Evolutionary conservation across 441 rosid genomes (phyloP), one percentile per base, ranked within the genome.

Genomic region (Croton setiger): DNA sequence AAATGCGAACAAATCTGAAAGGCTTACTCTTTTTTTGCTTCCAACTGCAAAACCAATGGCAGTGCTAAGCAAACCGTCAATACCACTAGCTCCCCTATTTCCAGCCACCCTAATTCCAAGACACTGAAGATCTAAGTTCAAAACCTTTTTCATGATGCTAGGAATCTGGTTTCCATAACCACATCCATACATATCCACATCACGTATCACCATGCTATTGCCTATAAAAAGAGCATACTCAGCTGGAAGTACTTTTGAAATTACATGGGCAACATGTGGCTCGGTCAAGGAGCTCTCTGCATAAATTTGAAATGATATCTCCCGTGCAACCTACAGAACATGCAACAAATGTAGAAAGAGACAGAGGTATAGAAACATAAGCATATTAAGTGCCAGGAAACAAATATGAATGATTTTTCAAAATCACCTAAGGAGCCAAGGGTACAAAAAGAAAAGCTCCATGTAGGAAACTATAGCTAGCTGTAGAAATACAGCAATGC

Each of bases 31-130:
- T 80, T 81, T 90, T 67, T 87, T 84, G 87, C 95, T 82, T 58
- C 99, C 99, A 41, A 87, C 83, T 66, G 99, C 94, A 81, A 90
- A 95, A 79, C 99, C 98, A 75, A 84, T 60, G 60, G 98, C 96
- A 35, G 98, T 84, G 80, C 99, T 92, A 64, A 95, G 90, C 87
- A 95, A 85, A 73, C 98, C 99, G 71, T 92, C 99, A 78, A 95
- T 95, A 69, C 99, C 99, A 79, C 99, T 95, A 70, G 98, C 98
- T 79, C 99, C 99, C 82, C 98, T 86, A 78, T 95, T 95, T 80
- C 93, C 99, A 75, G 87, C 87, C 70, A 90, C 97, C 48, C 71
- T 84, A 76, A 92, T 81, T 78, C 89, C 78, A 64, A 83, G 88
- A 77, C 78, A 85, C 39, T 85, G 82, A 63, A 84, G 76, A 43